Evolutionary conservation across 805 yeast genomes (phyloP), one percentile per base, ranked within the genome.

Genomic region (Candida schatavii): DNA sequence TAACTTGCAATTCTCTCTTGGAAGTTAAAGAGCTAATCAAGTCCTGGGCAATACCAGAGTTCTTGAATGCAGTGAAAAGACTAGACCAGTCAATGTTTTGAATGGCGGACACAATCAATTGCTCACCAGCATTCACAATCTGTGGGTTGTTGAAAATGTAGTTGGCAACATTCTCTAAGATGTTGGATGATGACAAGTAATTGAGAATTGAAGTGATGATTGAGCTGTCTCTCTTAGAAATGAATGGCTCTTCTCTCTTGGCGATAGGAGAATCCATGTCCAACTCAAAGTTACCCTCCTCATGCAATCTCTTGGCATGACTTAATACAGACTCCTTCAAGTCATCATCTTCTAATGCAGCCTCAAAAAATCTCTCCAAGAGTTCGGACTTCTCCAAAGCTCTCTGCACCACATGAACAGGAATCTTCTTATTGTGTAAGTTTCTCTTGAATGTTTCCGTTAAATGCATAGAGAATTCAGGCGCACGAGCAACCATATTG

Each of bases 41-140:
- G 2, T 43, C 42, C 29, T 45, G 44, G 34, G 53, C 52, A 33
- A 56, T 39, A 18, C 61, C 66, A 27, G 66, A 59, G 34, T 52
- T 51, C 42, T 59, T 61, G 35, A 63, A 49, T 13, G 55, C 45
- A 15, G 44, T 45, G 45, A 50, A 59, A 33, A 63, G 37, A 4
- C 48, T 39, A 4, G 45, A 22, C 45, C 56, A 57, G 42, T 59
- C 49, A 41, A 52, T 50, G 35, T 54, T 52, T 33, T 45, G 40
- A 39, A 62, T 41, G n/a, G 61, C 48, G 28, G 54, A 46, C 10
- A 50, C 33, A 5, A 59, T 33, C 31, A 63, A 46, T 11, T 42
- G 41, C 10, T 52, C 42, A 35, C 59, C 59, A 27, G 54, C 50
- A 9, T 48, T 48, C 28, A 51, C 40, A 30, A 56, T 45, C 5